Evolutionary conservation across 768 basidiomycete genomes (phyloP).

Genomic region (Wakefieldia striispora): DNA sequence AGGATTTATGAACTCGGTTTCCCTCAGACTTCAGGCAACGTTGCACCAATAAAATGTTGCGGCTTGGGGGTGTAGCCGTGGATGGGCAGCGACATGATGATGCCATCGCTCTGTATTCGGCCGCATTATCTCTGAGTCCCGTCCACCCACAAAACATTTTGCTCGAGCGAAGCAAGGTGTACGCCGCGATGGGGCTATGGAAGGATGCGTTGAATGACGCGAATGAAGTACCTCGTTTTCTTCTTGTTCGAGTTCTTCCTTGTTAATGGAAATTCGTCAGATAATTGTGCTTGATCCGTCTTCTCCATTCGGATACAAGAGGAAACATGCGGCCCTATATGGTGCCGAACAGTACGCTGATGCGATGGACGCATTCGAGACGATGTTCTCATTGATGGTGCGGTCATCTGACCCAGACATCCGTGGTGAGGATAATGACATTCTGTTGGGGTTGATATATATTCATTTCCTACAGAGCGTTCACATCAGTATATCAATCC

Average conservation of each 20-base stretch:
- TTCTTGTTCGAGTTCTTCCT: too few relatives aligned
- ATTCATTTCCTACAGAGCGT: too few relatives aligned
- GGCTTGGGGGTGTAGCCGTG: not conserved
- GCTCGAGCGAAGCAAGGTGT: not conserved
- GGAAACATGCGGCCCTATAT: not conserved
- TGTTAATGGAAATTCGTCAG: not conserved
- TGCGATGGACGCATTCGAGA: not conserved
- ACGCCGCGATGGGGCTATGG: not conserved
- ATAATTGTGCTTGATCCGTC: not conserved
- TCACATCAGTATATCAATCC: too few relatives aligned
- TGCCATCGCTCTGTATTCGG: not conserved
- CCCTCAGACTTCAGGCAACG: not conserved
- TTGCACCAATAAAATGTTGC: not conserved
- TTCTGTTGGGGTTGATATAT: too few relatives aligned
- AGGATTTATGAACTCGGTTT: too few relatives aligned
- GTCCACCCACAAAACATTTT: not conserved
- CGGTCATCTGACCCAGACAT: not conserved
- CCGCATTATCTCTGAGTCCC: not conserved
- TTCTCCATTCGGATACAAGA: constrained; percentile 1
- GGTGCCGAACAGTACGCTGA: not conserved
- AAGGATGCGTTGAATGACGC: constrained; percentile 1
- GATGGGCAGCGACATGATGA: not conserved
- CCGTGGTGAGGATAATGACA: not conserved
- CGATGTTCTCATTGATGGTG: not conserved
- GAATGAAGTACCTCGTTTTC: not conserved